Conservation (phyloP, 345 rosid species). For the Citrus medica region DNA sequence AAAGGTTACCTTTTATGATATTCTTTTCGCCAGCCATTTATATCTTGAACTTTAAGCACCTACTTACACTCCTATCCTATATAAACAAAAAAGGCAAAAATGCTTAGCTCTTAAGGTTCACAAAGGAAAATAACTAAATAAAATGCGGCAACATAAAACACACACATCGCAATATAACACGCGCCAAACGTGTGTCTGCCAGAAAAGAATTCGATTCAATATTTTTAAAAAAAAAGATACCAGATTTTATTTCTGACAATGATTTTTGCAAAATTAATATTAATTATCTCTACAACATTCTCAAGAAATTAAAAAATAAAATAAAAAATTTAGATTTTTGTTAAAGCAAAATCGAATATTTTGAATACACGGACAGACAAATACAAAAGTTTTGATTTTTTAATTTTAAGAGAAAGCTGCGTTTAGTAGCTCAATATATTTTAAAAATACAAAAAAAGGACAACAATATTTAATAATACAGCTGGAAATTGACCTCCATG, state of each 20-base stretch:
- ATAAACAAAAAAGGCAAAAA: neutral
- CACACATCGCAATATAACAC: neutral
- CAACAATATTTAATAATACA: neutral
- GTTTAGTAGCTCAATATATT: neutral
- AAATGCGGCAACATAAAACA: neutral
- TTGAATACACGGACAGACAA: neutral
- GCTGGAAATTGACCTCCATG: neutral
- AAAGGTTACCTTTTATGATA: conserved; percentile 21
- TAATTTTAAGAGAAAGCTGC: neutral
- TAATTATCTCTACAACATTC: too few species aligned
- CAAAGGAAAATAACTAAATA: neutral
- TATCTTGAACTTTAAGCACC: conserved; percentile 8
- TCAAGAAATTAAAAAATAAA: neutral
- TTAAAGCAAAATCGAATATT: neutral
- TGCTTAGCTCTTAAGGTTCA: conserved; percentile 5
- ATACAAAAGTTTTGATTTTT: neutral
- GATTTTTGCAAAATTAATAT: neutral
- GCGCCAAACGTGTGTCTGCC: neutral
- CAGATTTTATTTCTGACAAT: neutral
- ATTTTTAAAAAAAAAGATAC: neutral
- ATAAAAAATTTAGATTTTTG: neutral
- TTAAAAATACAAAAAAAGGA: neutral
- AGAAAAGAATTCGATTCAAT: conserved; percentile 8
- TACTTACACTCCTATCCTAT: conserved; percentile 5
- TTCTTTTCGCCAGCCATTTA: conserved; percentile 30